phyloP scores from a whole-genome alignment of 345 rosid species.

The Pugionium dolabratum region DNA sequence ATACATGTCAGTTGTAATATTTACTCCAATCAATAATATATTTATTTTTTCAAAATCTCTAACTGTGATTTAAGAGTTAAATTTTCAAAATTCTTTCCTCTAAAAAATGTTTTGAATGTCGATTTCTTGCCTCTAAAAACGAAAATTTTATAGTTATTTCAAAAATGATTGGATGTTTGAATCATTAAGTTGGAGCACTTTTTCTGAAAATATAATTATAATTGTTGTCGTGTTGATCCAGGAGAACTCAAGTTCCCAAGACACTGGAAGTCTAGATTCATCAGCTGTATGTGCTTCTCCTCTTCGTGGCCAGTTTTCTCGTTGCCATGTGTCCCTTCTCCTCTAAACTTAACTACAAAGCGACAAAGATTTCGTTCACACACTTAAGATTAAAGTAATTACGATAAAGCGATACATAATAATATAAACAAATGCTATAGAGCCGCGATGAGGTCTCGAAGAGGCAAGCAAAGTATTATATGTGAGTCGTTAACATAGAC shows the following conservation, averaged over 20 bases:
- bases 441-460: constrained; percentile 27
- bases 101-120: no score
- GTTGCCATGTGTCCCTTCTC: constrained; percentile 21
- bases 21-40: no score
- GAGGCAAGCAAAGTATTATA: constrained; percentile 25
- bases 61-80: no score
- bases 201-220: not conserved
- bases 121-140: no score
- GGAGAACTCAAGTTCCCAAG: constrained; percentile 32
- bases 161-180: not conserved
- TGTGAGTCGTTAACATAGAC: constrained; percentile 17
- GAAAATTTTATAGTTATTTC: constrained; percentile 8
- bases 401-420: not conserved
- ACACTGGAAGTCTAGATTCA: constrained; percentile 39
- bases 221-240: constrained; percentile 24
- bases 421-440: not conserved
- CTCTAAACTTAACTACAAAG: constrained; percentile 5
- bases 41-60: no score
- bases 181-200: no score
- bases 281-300: constrained; percentile 5
- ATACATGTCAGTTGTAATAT: no score
- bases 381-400: not conserved
- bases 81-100: no score
- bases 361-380: constrained; percentile 36
- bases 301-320: constrained; percentile 21